Evolutionary conservation across 495 filamentous ascomycete genomes (phyloP), one percentile per base, ranked within the genome.

Genomic region (Parachaetomium inaequale): DNA sequence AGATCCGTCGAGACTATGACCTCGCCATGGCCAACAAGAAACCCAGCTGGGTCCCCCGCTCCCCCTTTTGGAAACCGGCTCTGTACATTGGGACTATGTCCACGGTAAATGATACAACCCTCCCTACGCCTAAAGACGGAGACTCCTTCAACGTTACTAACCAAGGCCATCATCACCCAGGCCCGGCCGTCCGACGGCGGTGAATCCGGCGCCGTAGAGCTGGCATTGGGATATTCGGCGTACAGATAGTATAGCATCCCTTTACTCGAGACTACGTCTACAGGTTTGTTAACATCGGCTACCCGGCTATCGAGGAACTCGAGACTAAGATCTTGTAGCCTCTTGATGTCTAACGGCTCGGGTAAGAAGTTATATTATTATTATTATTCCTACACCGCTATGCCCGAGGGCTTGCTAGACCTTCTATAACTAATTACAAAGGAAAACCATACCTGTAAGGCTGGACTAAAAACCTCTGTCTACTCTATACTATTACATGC

Each of bases 191-290:
- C 31, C 4, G 31, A 32, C 31, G 31, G 31, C 31, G 31, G 14
- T 43, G 7, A 19, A n/a, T 43, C 17, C 40, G 31, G 31, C 31
- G 31, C 8, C 31, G 31, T n/a, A n/a, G n/a, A n/a, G 21, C 40
- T 51, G 32, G 28, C 28, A 57, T 54, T 57, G 53, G 19, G 38
- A 57, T 58, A 8, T 28, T 63, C 55, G 26, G 15, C 11, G 50
- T 49, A 54, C 55, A 51, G 62, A 60, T 51, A 40, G 21, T 0
- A 49, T 21, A 25, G 15, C 23, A 50, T 60, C 56, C 56, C 56
- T 55, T 59, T 55, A 2, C 21, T 55, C 55, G 60, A 19, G n/a
- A 40, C 8, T 1, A 34, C 26, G 12, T 17, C 43, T 21, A 31
- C 17, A 15, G 1, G 14, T 8, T n/a, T 38, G 45, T n/a, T n/a